Conservation (phyloP, 1,284 basidiomycete species). For the Cryptococcus amylolentus region DNA sequence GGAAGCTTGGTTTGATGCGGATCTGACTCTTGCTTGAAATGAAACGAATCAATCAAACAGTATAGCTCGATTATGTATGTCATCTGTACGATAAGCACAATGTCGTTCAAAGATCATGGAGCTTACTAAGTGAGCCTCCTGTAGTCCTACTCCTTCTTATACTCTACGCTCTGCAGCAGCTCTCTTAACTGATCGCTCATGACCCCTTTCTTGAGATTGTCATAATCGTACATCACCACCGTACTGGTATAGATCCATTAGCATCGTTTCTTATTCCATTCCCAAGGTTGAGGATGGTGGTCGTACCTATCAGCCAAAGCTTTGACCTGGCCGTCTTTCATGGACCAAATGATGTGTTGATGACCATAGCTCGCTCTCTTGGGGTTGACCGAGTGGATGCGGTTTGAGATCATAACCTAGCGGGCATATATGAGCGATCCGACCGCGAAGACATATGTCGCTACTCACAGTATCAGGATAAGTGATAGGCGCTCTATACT, state of each 20-base stretch:
- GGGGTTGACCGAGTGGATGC: slow-evolving; percentile 33
- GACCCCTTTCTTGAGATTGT: slow-evolving; percentile 33
- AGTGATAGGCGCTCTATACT: slow-evolving; percentile 40
- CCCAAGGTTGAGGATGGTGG: background rate
- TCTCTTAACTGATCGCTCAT: slow-evolving; percentile 34
- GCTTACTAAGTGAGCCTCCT: no score
- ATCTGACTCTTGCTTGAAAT: background rate
- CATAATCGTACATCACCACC: slow-evolving; percentile 48
- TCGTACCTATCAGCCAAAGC: slow-evolving; percentile 36
- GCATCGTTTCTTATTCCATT: background rate
- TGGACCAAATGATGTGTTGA: slow-evolving; percentile 33
- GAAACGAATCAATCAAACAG: background rate
- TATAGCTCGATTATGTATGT: background rate
- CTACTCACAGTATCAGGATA: slow-evolving; percentile 44
- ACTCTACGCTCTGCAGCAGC: slow-evolving; percentile 19
- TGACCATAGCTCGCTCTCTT: slow-evolving; percentile 36
- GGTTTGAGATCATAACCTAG: slow-evolving; percentile 40
- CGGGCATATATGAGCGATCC: background rate
- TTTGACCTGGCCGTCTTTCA: slow-evolving; percentile 37
- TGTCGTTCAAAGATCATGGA: no score
- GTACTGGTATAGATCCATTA: slow-evolving; percentile 15
- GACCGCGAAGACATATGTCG: background rate
- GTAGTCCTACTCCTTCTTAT: no score
- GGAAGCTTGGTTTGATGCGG: background rate
- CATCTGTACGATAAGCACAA: background rate